phyloP scores from a whole-genome alignment of 441 rosid species.

The Geranium incanum region DNA sequence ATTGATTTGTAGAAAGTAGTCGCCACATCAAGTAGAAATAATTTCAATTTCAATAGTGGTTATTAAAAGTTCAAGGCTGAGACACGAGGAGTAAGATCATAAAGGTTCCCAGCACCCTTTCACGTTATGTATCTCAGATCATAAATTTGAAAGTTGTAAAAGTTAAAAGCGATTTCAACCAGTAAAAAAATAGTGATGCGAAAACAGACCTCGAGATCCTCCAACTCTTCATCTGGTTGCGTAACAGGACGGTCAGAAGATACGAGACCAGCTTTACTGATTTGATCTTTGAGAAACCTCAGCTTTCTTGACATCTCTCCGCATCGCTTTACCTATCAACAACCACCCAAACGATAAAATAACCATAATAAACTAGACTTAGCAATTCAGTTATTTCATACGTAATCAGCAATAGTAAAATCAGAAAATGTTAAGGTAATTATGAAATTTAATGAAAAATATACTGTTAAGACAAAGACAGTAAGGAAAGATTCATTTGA shows the following conservation, averaged over 20 bases:
- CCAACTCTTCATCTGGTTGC: constrained; percentile 77
- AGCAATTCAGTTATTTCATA: neutral
- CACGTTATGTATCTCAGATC: neutral
- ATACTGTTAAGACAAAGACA: neutral
- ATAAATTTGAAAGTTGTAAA: neutral
- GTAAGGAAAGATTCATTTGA: neutral
- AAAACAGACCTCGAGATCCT: constrained; percentile 76
- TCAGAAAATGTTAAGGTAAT: neutral
- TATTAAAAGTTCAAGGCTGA: neutral
- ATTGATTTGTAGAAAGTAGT: constrained; percentile 18
- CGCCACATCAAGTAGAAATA: constrained; percentile 7
- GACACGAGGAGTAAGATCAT: neutral
- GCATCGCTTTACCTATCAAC: constrained; percentile 80
- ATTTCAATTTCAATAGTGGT: neutral
- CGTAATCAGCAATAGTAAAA: neutral
- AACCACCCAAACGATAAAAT: constrained; percentile 25
- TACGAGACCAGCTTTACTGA: constrained; percentile 69
- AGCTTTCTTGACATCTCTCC: constrained; percentile 98
- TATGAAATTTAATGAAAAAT: neutral
- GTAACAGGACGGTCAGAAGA: constrained; percentile 50
- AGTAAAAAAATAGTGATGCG: constrained; percentile 5
- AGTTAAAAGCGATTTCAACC: constrained; percentile 4
- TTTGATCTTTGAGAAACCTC: constrained; percentile 85
- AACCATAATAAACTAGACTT: constrained; percentile 10
- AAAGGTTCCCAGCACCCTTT: neutral